Conservation (phyloP, 2,329 filamentous ascomycete species). For the Fulvia fulva region DNA sequence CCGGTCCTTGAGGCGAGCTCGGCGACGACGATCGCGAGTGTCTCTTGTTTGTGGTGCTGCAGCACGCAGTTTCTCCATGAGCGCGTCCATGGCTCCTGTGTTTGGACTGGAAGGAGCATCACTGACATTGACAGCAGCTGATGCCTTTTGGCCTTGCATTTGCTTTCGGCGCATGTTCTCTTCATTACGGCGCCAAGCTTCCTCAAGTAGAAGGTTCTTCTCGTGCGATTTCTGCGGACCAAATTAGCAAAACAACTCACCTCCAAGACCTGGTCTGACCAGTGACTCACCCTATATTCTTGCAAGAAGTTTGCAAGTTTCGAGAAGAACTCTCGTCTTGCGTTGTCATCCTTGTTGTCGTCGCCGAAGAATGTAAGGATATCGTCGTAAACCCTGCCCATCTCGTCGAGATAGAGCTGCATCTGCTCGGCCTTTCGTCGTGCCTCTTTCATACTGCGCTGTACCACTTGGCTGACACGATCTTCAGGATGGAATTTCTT, state of each 20-base stretch:
- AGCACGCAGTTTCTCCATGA: conserved; percentile 90
- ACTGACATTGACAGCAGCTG: conserved; percentile 7
- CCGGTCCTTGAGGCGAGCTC: conserved; percentile 82
- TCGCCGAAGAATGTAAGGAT: conserved; percentile 97
- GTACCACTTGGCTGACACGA: conserved; percentile 84
- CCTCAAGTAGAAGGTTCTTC: conserved; percentile 84
- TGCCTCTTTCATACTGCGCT: conserved; percentile 94
- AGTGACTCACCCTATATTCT: conserved; percentile 73
- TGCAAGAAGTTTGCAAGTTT: conserved; percentile 86
- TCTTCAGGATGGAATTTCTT: conserved; percentile 98
- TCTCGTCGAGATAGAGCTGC: conserved; percentile 88
- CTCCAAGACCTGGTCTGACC: background rate
- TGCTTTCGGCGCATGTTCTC: conserved; percentile 86
- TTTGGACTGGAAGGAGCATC: conserved; percentile 52
- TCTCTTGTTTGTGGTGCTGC: conserved; percentile 87
- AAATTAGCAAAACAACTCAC: background rate
- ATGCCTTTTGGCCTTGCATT: conserved; percentile 58
- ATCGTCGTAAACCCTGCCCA: conserved; percentile 85
- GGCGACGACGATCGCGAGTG: conserved; percentile 79
- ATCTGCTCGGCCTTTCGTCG: conserved; percentile 94
- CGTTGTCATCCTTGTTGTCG: conserved; percentile 84
- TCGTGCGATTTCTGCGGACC: conserved; percentile 70
- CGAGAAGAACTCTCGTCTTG: conserved; percentile 89
- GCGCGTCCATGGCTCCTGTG: conserved; percentile 90
- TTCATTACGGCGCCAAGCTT: conserved; percentile 79